These are phyloP conservation scores for Monosporascus sp. DNA, from an alignment of 2,329 filamentous ascomycete species.

Conservation along the genomic window DNA sequence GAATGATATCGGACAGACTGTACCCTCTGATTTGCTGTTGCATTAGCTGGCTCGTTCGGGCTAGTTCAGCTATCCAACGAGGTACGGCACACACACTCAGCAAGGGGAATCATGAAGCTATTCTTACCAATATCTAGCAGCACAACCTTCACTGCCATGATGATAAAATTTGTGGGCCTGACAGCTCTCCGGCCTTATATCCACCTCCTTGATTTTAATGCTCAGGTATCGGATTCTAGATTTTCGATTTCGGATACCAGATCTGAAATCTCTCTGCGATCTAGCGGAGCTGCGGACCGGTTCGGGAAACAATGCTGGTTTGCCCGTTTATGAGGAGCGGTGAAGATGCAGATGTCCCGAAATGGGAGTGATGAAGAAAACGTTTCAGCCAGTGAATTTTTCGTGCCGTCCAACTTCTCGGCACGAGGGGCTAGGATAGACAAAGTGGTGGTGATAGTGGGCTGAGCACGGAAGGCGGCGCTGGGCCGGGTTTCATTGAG, in stretches of 20 bases:
- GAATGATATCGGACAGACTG: conserved; percentile 77
- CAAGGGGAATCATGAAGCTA: conserved; percentile 14
- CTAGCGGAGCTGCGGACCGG: conserved; percentile 2
- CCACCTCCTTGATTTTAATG: no score
- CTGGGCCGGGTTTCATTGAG: conserved; percentile 18
- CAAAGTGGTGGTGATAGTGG: conserved; percentile 8
- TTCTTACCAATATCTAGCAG: conserved; percentile 56
- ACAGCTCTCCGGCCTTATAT: no score
- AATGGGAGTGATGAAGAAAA: background rate
- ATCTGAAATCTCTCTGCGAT: conserved; percentile 6
- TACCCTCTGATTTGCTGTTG: conserved; percentile 57
- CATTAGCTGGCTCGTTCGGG: conserved; percentile 36
- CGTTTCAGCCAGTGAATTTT: background rate
- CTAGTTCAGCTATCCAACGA: conserved; percentile 24
- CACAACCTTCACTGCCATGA: conserved; percentile 37
- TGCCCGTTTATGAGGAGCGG: conserved; percentile 18
- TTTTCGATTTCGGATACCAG: conserved; percentile 4
- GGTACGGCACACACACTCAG: conserved; percentile 14
- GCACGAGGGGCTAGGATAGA: conserved; percentile 11
- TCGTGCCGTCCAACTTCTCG: conserved; percentile 1
- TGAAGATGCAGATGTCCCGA: conserved; percentile 10
- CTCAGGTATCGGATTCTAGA: conserved; percentile 1
- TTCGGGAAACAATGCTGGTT: conserved; percentile 15
- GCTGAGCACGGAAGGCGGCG: conserved; percentile 12
- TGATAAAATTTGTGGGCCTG: conserved; percentile 8